Conservation (phyloP, 306 rosid species). For the Senna siamea region DNA sequence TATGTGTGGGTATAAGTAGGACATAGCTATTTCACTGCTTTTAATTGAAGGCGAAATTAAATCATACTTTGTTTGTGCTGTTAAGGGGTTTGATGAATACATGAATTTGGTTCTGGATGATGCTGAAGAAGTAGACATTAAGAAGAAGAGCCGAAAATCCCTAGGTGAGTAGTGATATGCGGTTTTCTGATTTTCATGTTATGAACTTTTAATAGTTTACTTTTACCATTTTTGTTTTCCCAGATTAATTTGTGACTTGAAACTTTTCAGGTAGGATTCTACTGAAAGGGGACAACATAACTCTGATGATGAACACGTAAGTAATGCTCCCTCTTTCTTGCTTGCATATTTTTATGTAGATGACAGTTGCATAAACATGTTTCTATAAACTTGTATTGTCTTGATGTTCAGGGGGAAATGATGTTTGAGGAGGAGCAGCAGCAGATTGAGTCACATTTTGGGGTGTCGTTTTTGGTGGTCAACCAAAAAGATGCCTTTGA, state of each 20-base stretch:
- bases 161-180: constrained; percentile 39
- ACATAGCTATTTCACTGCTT: neutral
- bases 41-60: neutral
- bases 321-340: constrained; percentile 14
- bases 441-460: neutral
- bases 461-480: neutral
- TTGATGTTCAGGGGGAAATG: constrained; percentile 55
- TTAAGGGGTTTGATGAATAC: constrained; percentile 76
- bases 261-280: constrained; percentile 65
- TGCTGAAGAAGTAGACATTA: constrained; percentile 71
- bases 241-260: constrained; percentile 18
- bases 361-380: neutral
- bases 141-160: constrained; percentile 67
- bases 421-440: constrained; percentile 21
- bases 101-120: constrained; percentile 78
- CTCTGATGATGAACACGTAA: constrained; percentile 79
- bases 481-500: constrained; percentile 2
- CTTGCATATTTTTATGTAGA: neutral
- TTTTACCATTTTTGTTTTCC: neutral
- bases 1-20: neutral
- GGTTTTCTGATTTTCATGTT: neutral
- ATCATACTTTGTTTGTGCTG: neutral
- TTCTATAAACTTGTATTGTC: neutral
- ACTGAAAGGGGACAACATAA: constrained; percentile 75
- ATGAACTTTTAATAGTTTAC: too few relatives aligned